Conservation (phyloP, 2,329 filamentous ascomycete genomes). For the Arthrobotrys megalospora region DNA sequence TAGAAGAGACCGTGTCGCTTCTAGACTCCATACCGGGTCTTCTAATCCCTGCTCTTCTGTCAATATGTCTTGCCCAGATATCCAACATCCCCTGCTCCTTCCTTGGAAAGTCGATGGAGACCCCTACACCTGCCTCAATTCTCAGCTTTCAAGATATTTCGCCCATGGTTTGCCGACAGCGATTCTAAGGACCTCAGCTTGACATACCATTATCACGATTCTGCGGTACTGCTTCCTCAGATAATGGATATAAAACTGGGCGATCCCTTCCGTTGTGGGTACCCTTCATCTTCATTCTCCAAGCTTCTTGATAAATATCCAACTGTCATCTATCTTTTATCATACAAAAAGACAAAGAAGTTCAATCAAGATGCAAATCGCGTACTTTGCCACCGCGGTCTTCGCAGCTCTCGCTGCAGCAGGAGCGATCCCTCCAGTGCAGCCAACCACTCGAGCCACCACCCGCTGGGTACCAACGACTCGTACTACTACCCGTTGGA, state of each 20-base stretch:
- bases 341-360: too few relatives aligned
- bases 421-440: constrained; percentile 6
- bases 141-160: background rate
- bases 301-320: background rate
- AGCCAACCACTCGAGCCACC: constrained; percentile 3
- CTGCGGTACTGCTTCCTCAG: background rate
- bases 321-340: background rate
- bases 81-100: background rate
- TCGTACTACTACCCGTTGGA: background rate
- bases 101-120: background rate
- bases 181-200: background rate
- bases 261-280: constrained; percentile 11
- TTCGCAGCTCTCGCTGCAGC: constrained; percentile 42
- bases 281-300: background rate
- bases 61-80: background rate
- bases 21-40: background rate
- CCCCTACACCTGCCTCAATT: background rate
- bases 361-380: too few relatives aligned
- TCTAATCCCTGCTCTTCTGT: background rate
- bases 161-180: background rate
- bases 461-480: background rate
- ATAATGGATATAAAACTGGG: background rate
- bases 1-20: too few relatives aligned
- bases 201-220: background rate
- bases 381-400: constrained; percentile 22